Evolutionary conservation across 2,329 filamentous ascomycete genomes (phyloP), one percentile per base, ranked within the genome.

Genomic region (Seiridium unicorne): DNA sequence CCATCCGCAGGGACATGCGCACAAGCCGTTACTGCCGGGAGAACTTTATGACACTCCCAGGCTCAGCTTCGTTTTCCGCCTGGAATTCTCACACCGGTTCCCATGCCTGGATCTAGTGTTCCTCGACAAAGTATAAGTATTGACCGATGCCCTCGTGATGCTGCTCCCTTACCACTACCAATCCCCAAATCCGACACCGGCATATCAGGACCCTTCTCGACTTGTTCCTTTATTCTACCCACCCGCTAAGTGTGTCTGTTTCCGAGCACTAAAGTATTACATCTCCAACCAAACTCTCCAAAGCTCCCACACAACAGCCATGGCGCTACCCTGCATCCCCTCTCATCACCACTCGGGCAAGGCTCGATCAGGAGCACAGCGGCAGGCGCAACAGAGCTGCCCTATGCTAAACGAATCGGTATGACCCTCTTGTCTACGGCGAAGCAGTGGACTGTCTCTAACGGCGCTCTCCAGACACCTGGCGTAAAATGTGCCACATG

Each of bases 401-500:
- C 38, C 47, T 10, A 13, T 3, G 10, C 35, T 34, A 18, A 54
- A 59, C 35, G 48, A 54, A 44, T 59, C 57, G 40, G 48, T 58
- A 58, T 18, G 56, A 34, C 26, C 40, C 10, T 11, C 42, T 57
- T 18, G 18, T 7, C 9, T 32, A 49, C 10, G 35, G 8, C 18
- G 18, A 26, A 26, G 18, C 18, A 26, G 18, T 26, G 18, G 18
- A 26, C 18, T 26, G 18, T 36, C 5, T 38, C 56, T 58, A 34
- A 58, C n/a, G 11, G n/a, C 26, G 47, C 11, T n/a, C 34, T 57
- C 42, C n/a, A 59, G 57, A 48, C 57, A 35, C 57, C 57, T 3
- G 57, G 57, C 26, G 48, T 59, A 18, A 40, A 35, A 13, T 59
- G 57, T 32, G 26, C 48, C n/a, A 59, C 57, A 3, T 59, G 57